Evolutionary conservation across 2,329 filamentous ascomycete species (phyloP).

Genomic region (Epicoccum nigrum): DNA sequence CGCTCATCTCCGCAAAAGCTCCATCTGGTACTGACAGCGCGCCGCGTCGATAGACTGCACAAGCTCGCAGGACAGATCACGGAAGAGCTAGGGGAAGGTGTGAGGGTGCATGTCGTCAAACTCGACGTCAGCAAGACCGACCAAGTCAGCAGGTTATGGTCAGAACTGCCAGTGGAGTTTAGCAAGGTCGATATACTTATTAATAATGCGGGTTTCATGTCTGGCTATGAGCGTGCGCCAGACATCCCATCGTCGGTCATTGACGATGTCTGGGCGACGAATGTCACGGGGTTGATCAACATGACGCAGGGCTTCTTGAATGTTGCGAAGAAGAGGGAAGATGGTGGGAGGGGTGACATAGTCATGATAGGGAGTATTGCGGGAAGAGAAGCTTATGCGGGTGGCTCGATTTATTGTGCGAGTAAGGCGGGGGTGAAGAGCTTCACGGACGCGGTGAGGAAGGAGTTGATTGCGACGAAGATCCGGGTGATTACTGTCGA

Average conservation of each 20-base stretch:
- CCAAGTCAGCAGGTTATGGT: slow-evolving; percentile 74
- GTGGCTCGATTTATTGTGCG: slow-evolving; percentile 80
- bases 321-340: slow-evolving; percentile 70
- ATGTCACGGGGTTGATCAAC: slow-evolving; percentile 90
- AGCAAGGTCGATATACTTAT: slow-evolving; percentile 83
- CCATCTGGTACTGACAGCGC: slow-evolving; percentile 82
- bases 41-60: slow-evolving; percentile 76
- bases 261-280: slow-evolving; percentile 82
- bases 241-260: slow-evolving; percentile 82
- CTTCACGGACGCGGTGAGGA: slow-evolving; percentile 80
- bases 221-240: slow-evolving; percentile 80
- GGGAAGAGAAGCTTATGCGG: slow-evolving; percentile 79
- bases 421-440: slow-evolving; percentile 86
- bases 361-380: slow-evolving; percentile 93
- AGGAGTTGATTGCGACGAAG: slow-evolving; percentile 77
- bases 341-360: slow-evolving; percentile 84
- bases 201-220: slow-evolving; percentile 95
- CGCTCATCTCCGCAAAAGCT: slow-evolving; percentile 76
- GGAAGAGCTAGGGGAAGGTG: slow-evolving; percentile 71
- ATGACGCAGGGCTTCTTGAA: slow-evolving; percentile 89
- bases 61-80: slow-evolving; percentile 75
- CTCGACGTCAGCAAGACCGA: slow-evolving; percentile 81
- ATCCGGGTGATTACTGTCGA: slow-evolving; percentile 86
- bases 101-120: slow-evolving; percentile 72
- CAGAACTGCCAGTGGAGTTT: slow-evolving; percentile 76